Percentiles rank a stretch among this genome's conserved stretches.
phyloP scores from a whole-genome alignment of 257 asterid genomes.

The Nicotiana attenuata region DNA sequence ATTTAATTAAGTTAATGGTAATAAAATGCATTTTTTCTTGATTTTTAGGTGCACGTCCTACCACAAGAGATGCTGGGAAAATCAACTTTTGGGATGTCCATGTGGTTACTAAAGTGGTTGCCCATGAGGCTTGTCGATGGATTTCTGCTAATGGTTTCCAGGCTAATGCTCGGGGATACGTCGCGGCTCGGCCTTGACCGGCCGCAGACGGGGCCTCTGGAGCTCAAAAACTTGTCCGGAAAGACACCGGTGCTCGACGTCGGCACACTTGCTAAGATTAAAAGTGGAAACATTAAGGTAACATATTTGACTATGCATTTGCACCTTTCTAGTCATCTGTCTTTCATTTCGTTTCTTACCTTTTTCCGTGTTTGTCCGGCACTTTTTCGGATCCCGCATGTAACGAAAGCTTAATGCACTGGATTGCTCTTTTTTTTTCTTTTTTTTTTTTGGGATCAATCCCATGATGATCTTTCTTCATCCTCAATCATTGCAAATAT shows the following conservation, averaged over 20 bases:
- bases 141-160: constrained; percentile 22
- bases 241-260: constrained; percentile 67
- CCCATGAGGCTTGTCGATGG: constrained; percentile 27
- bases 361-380: no score
- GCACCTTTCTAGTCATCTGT: not conserved
- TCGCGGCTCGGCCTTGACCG: constrained; percentile 25
- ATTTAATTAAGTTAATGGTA: not conserved
- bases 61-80: constrained; percentile 32
- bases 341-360: no score
- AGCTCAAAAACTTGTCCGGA: constrained; percentile 59
- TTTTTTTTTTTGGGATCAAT: constrained; percentile 24
- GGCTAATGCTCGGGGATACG: constrained; percentile 24
- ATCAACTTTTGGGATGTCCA: constrained; percentile 36
- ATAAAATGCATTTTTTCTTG: not conserved
- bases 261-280: constrained; percentile 70
- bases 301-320: not conserved
- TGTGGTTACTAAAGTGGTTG: constrained; percentile 37
- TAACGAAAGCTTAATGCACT: not conserved
- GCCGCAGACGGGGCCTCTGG: constrained; percentile 46
- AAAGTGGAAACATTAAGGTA: constrained; percentile 73
- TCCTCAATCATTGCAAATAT: constrained; percentile 24
- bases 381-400: no score
- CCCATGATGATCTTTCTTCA: constrained; percentile 2
- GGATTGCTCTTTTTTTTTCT: no score
- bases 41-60: constrained; percentile 31